Conservation (phyloP, 2,329 filamentous ascomycete genomes). For the Dactylellina parvicollis region DNA sequence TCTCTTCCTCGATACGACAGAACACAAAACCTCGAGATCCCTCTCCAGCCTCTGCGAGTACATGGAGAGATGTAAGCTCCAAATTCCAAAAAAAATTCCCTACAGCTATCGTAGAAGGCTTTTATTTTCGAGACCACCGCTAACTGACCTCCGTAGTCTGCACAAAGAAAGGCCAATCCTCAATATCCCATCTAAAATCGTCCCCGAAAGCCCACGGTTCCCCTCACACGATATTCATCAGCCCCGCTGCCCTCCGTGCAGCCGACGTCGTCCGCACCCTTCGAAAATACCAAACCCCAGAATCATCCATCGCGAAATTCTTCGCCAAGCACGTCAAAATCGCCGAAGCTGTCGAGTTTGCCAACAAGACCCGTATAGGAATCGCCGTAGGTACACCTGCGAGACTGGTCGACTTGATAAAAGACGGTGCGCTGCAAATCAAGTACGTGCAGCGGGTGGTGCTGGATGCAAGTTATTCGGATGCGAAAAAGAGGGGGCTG, state of each 20-base stretch:
- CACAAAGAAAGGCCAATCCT: constrained; percentile 61
- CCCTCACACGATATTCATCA: constrained; percentile 89
- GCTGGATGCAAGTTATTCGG: constrained; percentile 90
- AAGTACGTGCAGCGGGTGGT: constrained; percentile 80
- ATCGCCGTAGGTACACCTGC: constrained; percentile 91
- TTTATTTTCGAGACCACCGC: neutral
- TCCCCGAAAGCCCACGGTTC: constrained; percentile 64
- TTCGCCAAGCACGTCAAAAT: constrained; percentile 99
- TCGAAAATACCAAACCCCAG: constrained; percentile 80
- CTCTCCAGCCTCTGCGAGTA: constrained; percentile 81
- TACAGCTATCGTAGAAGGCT: neutral
- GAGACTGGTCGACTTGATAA: constrained; percentile 81
- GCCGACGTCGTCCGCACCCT: constrained; percentile 81
- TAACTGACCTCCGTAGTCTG: constrained; percentile 31
- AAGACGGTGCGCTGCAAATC: constrained; percentile 80
- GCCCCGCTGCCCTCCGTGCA: constrained; percentile 82
- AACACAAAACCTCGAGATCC: constrained; percentile 73
- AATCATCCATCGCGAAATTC: constrained; percentile 82
- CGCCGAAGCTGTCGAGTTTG: constrained; percentile 80
- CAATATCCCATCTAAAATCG: constrained; percentile 56
- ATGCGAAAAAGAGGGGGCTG: constrained; percentile 91
- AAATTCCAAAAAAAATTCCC: no score
- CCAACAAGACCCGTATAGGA: constrained; percentile 76
- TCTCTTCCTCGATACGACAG: constrained; percentile 81
- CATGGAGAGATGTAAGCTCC: constrained; percentile 69